Conservation (phyloP, 805 yeast genomes). For the Lipomyces orientalis region DNA sequence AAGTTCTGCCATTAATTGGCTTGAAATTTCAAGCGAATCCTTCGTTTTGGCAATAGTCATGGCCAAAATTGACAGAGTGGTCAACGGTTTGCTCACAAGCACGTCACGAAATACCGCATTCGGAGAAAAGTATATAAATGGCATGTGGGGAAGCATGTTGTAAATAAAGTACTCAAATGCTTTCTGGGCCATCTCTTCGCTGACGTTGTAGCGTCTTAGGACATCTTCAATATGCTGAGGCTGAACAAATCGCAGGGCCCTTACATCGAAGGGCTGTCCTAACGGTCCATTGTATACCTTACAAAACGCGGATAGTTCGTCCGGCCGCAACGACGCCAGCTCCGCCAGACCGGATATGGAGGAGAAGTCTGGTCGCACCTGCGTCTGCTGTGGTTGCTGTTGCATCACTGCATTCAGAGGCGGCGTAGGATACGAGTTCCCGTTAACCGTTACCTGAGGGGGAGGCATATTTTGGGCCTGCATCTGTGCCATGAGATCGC, state of each 20-base stretch:
- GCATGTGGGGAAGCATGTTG: constrained; percentile 10
- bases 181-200: not conserved
- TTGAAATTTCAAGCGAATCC: constrained; percentile 7
- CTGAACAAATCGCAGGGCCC: constrained; percentile 2
- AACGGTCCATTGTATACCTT: not conserved
- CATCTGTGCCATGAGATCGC: not conserved
- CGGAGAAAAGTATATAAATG: constrained; percentile 1
- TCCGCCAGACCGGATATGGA: constrained; percentile 10
- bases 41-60: constrained; percentile 6
- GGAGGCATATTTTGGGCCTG: not conserved
- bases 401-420: not conserved
- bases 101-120: constrained; percentile 2
- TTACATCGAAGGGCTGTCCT: not conserved
- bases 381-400: not conserved
- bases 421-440: constrained; percentile 6
- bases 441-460: not conserved
- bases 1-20: constrained; percentile 57
- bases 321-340: constrained; percentile 14
- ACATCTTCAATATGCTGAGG: constrained; percentile 13
- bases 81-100: constrained; percentile 8
- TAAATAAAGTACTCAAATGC: constrained; percentile 1
- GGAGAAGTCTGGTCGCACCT: not conserved
- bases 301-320: constrained; percentile 1
- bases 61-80: constrained; percentile 11
- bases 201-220: constrained; percentile 4